Percentiles rank a stretch among this genome's conserved stretches.
Evolutionary conservation across 2,329 filamentous ascomycete genomes (phyloP).

Genomic region (Fonsecaea multimorphosa): DNA sequence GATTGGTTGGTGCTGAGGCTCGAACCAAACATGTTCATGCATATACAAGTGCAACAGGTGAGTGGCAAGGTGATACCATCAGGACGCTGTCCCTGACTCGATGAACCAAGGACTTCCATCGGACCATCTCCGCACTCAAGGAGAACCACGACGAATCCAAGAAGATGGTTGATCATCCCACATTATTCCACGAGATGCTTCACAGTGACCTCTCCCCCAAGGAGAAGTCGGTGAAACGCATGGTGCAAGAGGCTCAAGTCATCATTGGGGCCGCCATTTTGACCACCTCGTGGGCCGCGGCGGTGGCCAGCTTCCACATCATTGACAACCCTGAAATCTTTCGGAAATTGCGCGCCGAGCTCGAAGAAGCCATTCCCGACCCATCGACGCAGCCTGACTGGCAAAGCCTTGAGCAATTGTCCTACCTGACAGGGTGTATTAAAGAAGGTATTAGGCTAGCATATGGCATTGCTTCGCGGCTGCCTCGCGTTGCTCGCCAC

Average conservation of each 20-base stretch:
- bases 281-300: slow-evolving; percentile 43
- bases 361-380: slow-evolving; percentile 21
- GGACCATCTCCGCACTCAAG: slow-evolving; percentile 14
- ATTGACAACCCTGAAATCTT: slow-evolving; percentile 20
- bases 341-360: slow-evolving; percentile 18
- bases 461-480: slow-evolving; percentile 31
- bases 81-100: neutral
- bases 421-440: slow-evolving; percentile 43
- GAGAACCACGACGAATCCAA: slow-evolving; percentile 17
- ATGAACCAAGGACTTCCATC: slow-evolving; percentile 12
- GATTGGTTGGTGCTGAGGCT: slow-evolving; percentile 31
- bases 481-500: slow-evolving; percentile 35
- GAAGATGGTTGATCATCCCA: slow-evolving; percentile 21
- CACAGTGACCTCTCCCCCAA: slow-evolving; percentile 40
- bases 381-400: slow-evolving; percentile 16
- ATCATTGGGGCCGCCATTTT: slow-evolving; percentile 43
- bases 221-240: slow-evolving; percentile 44
- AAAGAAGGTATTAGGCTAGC: slow-evolving; percentile 41
- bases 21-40: slow-evolving; percentile 13
- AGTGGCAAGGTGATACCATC: neutral
- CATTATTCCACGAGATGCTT: slow-evolving; percentile 44
- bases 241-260: slow-evolving; percentile 43
- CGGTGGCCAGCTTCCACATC: slow-evolving; percentile 42
- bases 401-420: slow-evolving; percentile 40
- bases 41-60: slow-evolving; percentile 24